Conservation (phyloP, 441 rosid genomes). For the Jatropha multifida region DNA sequence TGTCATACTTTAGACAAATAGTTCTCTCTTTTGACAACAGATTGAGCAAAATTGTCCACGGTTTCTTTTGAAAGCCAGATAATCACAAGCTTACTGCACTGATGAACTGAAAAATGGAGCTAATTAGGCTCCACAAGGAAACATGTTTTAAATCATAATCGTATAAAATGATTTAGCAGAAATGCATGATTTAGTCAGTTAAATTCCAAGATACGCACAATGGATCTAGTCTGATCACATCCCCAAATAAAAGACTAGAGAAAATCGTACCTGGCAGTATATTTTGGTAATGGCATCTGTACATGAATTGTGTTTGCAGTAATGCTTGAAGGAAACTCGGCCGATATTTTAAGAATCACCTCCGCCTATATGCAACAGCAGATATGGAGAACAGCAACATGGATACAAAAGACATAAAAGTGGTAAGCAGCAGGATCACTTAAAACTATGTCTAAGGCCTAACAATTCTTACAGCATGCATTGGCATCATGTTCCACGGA, state of each 20-base stretch:
- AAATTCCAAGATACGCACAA: slow-evolving; percentile 1
- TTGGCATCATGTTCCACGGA: not conserved
- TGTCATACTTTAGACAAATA: not conserved
- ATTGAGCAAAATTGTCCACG: not conserved
- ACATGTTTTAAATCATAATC: slow-evolving; percentile 6
- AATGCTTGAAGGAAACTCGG: slow-evolving; percentile 81
- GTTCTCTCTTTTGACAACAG: not conserved
- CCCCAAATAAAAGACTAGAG: not conserved
- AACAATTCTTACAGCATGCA: no score
- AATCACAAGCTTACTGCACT: not conserved
- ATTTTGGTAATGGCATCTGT: slow-evolving; percentile 96
- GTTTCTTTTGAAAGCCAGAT: slow-evolving; percentile 4
- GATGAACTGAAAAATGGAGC: slow-evolving; percentile 8
- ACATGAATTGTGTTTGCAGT: slow-evolving; percentile 77
- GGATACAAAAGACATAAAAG: not conserved
- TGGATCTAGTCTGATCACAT: not conserved
- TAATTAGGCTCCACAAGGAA: not conserved
- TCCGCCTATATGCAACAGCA: slow-evolving; percentile 59
- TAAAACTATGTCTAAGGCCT: not conserved
- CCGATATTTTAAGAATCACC: slow-evolving; percentile 80
- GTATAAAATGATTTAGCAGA: not conserved
- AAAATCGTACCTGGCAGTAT: slow-evolving; percentile 67
- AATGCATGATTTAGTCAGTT: slow-evolving; percentile 4
- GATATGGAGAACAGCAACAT: not conserved
- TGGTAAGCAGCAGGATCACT: not conserved